Base-by-base conservation (phyloP, 345 rosid species). In the Heritiera fomes region DNA sequence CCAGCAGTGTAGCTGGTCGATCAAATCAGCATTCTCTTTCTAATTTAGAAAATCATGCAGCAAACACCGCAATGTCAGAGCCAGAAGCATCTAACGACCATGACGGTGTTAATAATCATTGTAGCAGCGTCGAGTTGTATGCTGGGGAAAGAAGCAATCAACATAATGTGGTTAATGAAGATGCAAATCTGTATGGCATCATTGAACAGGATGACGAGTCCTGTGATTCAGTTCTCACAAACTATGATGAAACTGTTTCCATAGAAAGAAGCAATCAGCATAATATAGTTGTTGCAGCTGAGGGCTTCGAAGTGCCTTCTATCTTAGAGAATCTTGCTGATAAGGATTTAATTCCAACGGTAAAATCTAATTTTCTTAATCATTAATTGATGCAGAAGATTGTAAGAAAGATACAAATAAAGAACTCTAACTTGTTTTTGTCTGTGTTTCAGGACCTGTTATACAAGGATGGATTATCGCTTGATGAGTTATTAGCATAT, bases 11-110 rank as follows among this genome's bases (percentile, higher is more conserved):
- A 8, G 49, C 49, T 55, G 18, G 34, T 18, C 49, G n/a, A 73
- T 38, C 63, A 38, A 56, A 30, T 55, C 76, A 6, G 47, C 47
- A 34, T 38, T 13, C n/a, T 63, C n/a, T 38, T 73, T 73, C 76
- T 73, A 55, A n/a, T 73, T 10, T 73, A 38, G 34, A 34, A 38
- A 53, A 53, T 5, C 63, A 72, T 34, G 76, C 53, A 34, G 49
- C 47, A 53, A 32, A 10, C n/a, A 73, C 38, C n/a, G 64, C 50
- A n/a, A 56, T 40, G 3, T 38, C 34, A 38, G 34, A 52, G 28
- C 75, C 61, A 5, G 63, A 55, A 55, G 67, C 67, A 63, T 63
- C 18, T 32, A 63, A 32, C n/a, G 8, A 17, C 14, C 1, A 3
- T 13, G 9, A 5, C 6, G n/a, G 38, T 6, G 8, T 67, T 43